Percentiles rank a stretch among this genome's conserved stretches.
These are phyloP conservation scores for Tubosaeta brunneosetosa DNA, from an alignment of 768 basidiomycete species.

Conservation along the genomic window DNA sequence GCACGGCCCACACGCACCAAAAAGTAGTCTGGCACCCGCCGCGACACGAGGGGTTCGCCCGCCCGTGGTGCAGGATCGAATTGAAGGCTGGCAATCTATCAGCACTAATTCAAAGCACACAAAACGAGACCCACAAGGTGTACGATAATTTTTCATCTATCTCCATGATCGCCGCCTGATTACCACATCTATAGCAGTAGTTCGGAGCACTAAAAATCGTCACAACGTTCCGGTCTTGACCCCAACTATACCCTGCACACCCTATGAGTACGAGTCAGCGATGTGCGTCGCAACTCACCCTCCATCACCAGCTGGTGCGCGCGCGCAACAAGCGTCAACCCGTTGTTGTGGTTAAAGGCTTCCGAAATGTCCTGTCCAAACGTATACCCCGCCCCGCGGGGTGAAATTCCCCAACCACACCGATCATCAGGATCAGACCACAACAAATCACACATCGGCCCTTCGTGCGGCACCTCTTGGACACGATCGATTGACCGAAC, in stretches of 20 bases:
- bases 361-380: constrained; percentile 99
- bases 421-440: constrained; percentile 99
- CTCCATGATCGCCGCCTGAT: constrained; percentile 99
- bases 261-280: constrained; percentile 4
- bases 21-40: constrained; percentile 93
- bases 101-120: neutral
- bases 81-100: constrained; percentile 71
- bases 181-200: constrained; percentile 99
- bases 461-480: constrained; percentile 99
- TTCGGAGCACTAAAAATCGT: constrained; percentile 99
- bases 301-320: constrained; percentile 98
- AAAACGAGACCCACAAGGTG: constrained; percentile 63
- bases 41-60: constrained; percentile 95
- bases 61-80: constrained; percentile 99
- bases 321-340: constrained; percentile 89
- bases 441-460: constrained; percentile 98
- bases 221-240: constrained; percentile 97
- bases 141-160: constrained; percentile 98
- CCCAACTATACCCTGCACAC: constrained; percentile 83
- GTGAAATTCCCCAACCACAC: constrained; percentile 99
- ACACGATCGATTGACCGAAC: constrained; percentile 98
- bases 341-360: constrained; percentile 99
- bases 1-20: constrained; percentile 54
- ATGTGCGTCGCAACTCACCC: constrained; percentile 46
- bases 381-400: constrained; percentile 97